phyloP scores from a whole-genome alignment of 2,329 filamentous ascomycete genomes.

The Claviceps capensis region DNA sequence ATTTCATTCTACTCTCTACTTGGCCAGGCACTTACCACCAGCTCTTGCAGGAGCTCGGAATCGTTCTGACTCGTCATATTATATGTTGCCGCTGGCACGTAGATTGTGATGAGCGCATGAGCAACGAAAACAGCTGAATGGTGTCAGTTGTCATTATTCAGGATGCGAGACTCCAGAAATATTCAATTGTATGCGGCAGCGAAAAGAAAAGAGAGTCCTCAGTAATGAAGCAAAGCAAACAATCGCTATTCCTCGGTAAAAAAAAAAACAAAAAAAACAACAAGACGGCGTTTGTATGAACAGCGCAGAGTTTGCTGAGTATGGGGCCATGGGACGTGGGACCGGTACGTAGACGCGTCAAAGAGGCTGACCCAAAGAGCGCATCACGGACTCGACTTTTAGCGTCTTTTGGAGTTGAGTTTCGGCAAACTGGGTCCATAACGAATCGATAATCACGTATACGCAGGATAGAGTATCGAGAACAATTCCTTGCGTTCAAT shows the following conservation, averaged over 20 bases:
- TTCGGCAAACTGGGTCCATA: neutral
- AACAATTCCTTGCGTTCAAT: neutral
- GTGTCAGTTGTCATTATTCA: neutral
- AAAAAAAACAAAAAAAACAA: too few species aligned
- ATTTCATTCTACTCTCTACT: neutral
- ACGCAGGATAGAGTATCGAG: neutral
- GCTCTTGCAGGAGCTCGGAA: constrained; percentile 13
- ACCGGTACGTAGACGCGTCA: neutral
- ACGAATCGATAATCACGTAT: neutral
- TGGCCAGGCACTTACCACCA: constrained; percentile 15
- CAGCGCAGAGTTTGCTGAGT: neutral
- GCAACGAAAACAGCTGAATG: neutral
- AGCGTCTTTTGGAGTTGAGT: neutral
- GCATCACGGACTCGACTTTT: neutral
- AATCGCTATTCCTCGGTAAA: neutral
- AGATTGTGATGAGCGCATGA: neutral
- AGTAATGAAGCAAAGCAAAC: neutral
- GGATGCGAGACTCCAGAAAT: neutral
- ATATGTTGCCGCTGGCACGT: neutral
- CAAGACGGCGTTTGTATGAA: neutral
- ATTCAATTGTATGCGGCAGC: neutral
- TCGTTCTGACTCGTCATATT: constrained; percentile 13
- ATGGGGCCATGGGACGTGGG: neutral
- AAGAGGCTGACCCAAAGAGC: neutral
- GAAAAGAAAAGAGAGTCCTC: neutral